A percentile compares a stretch with the other conserved stretches of the same genome.
Evolutionary conservation across 1,139 yeast species (phyloP).

Genomic region (Hemisphaericaspora lyxosophila): DNA sequence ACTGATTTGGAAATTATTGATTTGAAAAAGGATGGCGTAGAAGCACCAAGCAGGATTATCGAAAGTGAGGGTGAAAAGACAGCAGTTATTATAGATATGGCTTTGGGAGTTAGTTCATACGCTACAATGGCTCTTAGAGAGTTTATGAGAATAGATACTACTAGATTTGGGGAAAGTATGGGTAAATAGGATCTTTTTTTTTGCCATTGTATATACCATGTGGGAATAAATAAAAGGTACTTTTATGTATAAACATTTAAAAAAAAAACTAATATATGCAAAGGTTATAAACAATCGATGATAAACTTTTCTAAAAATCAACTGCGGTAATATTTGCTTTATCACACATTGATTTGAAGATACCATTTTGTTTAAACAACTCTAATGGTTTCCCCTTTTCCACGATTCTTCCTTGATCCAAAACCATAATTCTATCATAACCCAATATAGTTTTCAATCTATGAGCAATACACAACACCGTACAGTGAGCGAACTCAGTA

Average conservation of each 20-base stretch:
- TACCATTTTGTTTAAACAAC: constrained; percentile 21
- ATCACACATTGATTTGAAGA: constrained; percentile 60
- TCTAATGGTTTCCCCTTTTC: constrained; percentile 58
- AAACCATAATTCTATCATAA: constrained; percentile 37
- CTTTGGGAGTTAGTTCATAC: constrained; percentile 82
- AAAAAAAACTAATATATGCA: not conserved
- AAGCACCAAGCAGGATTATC: constrained; percentile 21
- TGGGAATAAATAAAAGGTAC: not conserved
- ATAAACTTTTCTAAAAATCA: constrained; percentile 19
- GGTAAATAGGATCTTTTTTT: constrained; percentile 1
- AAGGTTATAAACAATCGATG: not conserved
- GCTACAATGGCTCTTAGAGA: constrained; percentile 98
- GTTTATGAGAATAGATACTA: constrained; percentile 79
- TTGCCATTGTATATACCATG: not conserved
- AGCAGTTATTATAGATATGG: constrained; percentile 76
- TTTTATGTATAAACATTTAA: not conserved
- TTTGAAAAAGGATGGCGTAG: constrained; percentile 35
- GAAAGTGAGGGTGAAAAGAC: constrained; percentile 45
- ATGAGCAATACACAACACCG: constrained; percentile 44
- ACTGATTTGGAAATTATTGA: constrained; percentile 76
- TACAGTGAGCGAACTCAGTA: constrained; percentile 34
- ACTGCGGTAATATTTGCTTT: constrained; percentile 44
- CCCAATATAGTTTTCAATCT: constrained; percentile 39
- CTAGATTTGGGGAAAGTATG: constrained; percentile 41
- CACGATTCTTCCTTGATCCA: constrained; percentile 53